Evolutionary conservation across 106 monocot species (phyloP), one percentile per base, ranked within the genome.

Genomic region (Cymbidium sinense): DNA sequence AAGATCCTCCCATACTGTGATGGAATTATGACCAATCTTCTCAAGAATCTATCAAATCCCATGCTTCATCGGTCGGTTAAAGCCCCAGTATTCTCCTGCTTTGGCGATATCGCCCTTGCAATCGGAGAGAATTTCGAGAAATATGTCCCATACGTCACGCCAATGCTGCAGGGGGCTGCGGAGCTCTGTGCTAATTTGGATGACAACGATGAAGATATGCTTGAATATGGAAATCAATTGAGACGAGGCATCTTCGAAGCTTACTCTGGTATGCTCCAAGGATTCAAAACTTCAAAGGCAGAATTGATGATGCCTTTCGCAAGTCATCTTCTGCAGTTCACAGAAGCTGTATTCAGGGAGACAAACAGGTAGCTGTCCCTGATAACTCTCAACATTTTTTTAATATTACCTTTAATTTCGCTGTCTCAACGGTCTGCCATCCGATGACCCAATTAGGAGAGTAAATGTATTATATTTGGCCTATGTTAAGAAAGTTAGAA

Each of bases 191-290:
- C 70, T 71, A 51, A 69, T 47, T 52, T 88, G 64, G 86, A 87
- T 36, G 39, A 58, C 35, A 50, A n/a, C 13, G 93, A 96, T 76
- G 96, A 96, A 33, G 96, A 96, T 64, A 84, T 87, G 78, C 52
- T 87, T 39, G 96, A 96, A 5, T 93, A 93, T 84, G 85, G 84
- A n/a, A 96, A 96, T 78, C 89, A 89, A 50, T 87, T 96, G 17
- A 80, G 96, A 70, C 81, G 85, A n/a, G 89, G 96, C 52, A 91
- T 96, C 72, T 88, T 96, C 44, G 96, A 96, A 80, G 96, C 93
- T 21, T 96, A 93, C 77, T 93, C 96, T 1, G 96, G 96, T 25
- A 96, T 96, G 31, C 86, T 96, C 33, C 96, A 96, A 52, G 96
- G 96, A 2, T 91, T 93, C 76, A 96, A 96, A 79, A 88, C 69